These are phyloP conservation scores for Digitaria exilis DNA, from an alignment of 202 grass and related monocot species.

Conservation along the genomic window DNA sequence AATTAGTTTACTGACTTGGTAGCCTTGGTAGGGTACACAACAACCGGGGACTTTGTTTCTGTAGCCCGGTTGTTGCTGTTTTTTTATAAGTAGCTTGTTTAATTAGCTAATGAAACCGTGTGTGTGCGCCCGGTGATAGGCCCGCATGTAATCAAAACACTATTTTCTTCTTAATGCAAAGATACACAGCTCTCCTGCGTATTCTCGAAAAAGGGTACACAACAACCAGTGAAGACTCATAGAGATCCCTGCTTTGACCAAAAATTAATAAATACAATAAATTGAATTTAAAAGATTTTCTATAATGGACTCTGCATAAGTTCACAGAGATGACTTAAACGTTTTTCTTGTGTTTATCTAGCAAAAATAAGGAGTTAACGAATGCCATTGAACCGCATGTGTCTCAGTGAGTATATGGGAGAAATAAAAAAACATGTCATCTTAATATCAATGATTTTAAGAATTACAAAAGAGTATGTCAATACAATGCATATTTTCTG, in stretches of 20 bases:
- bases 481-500: conserved; percentile 11
- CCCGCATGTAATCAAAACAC: no score
- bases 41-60: no score
- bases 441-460: conserved; percentile 13
- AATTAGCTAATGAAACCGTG: no score
- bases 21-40: neutral
- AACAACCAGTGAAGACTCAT: conserved; percentile 12
- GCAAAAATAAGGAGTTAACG: conserved; percentile 21
- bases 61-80: no score
- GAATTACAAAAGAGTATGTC: conserved; percentile 10
- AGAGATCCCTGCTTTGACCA: neutral
- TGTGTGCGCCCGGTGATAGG: no score
- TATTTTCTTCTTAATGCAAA: no score
- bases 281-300: neutral
- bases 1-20: conserved; percentile 2
- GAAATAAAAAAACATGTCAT: neutral
- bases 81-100: no score
- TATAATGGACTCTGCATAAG: conserved; percentile 17
- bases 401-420: neutral
- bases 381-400: conserved; percentile 26
- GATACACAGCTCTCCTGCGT: no score
- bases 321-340: conserved; percentile 13
- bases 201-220: no score
- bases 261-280: neutral
- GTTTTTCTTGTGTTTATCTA: neutral